Evolutionary conservation across 2,329 filamentous ascomycete species (phyloP).

Genomic region (Amphichorda felina): DNA sequence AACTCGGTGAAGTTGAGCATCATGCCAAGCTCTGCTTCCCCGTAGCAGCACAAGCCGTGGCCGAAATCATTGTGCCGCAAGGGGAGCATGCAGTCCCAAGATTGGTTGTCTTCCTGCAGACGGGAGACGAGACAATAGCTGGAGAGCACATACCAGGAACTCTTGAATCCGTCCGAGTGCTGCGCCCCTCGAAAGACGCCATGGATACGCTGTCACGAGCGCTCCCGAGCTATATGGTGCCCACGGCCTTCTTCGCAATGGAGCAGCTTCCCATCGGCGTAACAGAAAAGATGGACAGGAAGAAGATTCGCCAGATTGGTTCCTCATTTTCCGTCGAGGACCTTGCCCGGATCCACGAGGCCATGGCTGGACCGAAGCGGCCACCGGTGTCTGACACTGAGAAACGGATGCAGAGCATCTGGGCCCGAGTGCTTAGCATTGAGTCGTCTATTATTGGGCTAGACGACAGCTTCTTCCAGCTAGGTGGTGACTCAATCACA

Average conservation of each 20-base stretch:
- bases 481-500: constrained; percentile 16
- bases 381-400: neutral
- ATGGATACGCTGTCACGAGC: neutral
- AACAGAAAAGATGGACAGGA: neutral
- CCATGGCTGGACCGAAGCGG: neutral
- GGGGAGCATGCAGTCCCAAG: neutral
- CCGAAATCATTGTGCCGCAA: neutral
- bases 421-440: constrained; percentile 22
- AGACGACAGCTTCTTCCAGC: constrained; percentile 13
- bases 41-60: neutral
- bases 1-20: constrained; percentile 29
- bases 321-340: constrained; percentile 13
- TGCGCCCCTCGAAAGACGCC: neutral
- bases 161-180: neutral
- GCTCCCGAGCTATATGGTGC: constrained; percentile 1
- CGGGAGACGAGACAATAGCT: neutral
- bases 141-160: neutral
- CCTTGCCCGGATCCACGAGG: neutral
- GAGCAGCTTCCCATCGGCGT: neutral
- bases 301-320: constrained; percentile 18
- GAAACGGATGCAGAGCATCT: constrained; percentile 7
- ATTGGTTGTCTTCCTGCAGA: neutral
- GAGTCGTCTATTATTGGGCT: constrained; percentile 3
- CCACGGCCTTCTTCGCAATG: neutral
- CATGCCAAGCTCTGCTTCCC: constrained; percentile 9